Conservation (phyloP, 176 grass and related monocot genomes). For the Aegilops longissima region DNA sequence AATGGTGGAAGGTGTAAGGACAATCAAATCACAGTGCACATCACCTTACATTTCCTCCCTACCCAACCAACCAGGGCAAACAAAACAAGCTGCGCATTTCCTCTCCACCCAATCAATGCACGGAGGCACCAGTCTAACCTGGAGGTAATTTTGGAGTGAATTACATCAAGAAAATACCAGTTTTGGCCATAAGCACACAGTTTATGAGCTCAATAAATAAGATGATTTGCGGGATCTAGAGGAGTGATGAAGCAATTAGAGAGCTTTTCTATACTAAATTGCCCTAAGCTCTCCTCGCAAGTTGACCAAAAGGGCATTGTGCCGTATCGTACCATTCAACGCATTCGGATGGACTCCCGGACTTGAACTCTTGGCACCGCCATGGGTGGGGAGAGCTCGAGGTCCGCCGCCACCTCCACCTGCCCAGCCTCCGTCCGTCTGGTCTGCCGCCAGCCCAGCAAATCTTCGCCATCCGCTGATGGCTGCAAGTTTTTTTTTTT, state of each 20-base stretch:
- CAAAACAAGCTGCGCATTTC: not conserved
- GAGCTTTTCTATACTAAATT: not conserved
- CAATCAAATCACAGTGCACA: not conserved
- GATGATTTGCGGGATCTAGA: not conserved
- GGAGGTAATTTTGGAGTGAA: not conserved
- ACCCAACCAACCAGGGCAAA: not conserved
- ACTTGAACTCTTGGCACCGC: not conserved
- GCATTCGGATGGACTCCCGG: conserved; percentile 7
- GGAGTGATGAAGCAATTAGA: not conserved
- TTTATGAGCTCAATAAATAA: not conserved
- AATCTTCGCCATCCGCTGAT: not conserved
- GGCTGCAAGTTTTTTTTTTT: too few species aligned
- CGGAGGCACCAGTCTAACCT: not conserved
- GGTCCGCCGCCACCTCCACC: conserved; percentile 37
- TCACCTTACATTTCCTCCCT: not conserved
- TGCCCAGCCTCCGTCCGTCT: conserved; percentile 12
- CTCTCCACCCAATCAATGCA: not conserved
- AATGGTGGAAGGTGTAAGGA: not conserved
- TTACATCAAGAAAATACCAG: not conserved
- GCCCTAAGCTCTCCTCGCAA: not conserved
- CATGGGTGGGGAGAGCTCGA: conserved; percentile 23
- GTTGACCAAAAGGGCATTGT: not conserved
- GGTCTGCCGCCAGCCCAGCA: not conserved
- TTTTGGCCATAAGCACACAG: not conserved
- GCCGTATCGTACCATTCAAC: not conserved